These are phyloP conservation scores for Cercospora zeina DNA, from an alignment of 2,329 filamentous ascomycete genomes.

Conservation along the genomic window DNA sequence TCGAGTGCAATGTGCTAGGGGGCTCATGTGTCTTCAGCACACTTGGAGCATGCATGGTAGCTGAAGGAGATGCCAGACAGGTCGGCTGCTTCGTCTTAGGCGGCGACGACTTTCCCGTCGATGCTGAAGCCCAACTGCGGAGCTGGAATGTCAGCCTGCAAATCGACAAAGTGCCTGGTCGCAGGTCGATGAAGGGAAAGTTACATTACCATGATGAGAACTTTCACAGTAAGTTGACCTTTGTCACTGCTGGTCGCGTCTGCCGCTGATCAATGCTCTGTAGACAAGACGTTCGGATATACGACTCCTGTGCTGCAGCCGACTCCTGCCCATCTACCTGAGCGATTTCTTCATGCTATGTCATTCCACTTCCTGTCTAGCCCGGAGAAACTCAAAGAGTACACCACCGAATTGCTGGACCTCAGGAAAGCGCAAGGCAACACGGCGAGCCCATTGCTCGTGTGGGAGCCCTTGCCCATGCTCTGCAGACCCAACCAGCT, in stretches of 20 bases:
- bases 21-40: constrained; percentile 20
- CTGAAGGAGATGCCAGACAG: neutral
- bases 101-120: constrained; percentile 21
- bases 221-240: constrained; percentile 16
- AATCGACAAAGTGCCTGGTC: constrained; percentile 7
- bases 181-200: constrained; percentile 20
- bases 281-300: constrained; percentile 22
- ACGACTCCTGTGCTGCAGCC: constrained; percentile 21
- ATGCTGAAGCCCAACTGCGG: constrained; percentile 14
- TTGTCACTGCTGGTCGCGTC: neutral
- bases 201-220: constrained; percentile 19
- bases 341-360: constrained; percentile 17
- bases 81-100: constrained; percentile 20
- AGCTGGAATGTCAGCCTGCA: constrained; percentile 19
- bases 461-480: constrained; percentile 37
- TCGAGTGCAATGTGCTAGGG: constrained; percentile 18
- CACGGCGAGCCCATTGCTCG: constrained; percentile 24
- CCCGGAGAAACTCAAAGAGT: constrained; percentile 25
- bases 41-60: constrained; percentile 19
- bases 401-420: constrained; percentile 22
- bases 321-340: constrained; percentile 15
- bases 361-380: constrained; percentile 35
- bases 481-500: constrained; percentile 31
- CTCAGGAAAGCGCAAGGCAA: constrained; percentile 15
- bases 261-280: neutral